Base-by-base conservation (phyloP, 2,329 filamentous ascomycete genomes). In the Pseudogymnoascus sp. region DNA sequence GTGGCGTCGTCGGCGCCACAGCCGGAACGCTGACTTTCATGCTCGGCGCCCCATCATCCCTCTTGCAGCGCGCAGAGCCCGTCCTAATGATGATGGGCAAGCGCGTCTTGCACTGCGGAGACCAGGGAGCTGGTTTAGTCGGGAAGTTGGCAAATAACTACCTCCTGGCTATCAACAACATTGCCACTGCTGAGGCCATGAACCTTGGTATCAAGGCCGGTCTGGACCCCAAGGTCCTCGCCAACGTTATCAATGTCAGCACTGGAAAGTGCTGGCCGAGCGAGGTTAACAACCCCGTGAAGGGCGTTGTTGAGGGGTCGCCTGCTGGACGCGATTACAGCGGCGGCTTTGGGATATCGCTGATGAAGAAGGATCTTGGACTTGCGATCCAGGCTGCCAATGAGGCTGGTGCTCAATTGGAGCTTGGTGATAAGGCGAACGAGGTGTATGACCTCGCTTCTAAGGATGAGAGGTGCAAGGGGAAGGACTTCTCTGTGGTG, bases 141-240 rank as follows among this genome's bases (percentile, higher is more conserved):
- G 95, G 90, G 40, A 99, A 99, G 78, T 82, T 99, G 34, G 93
- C 93, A 62, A 99, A 99, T 78, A 99, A 99, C 77, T 99, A 99
- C 75, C 84, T 97, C 28, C 81, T 99, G 3, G 93, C 93, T 3
- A 86, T 97, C 69, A 96, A 92, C 80, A 99, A 99, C 76, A 92
- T 88, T 64, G 85, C 83, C 3, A 85, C 84, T 2, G 84, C 84
- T 3, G 85, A 88, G 73, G 84, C 85, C 18, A 87, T 88, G 84
- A 84, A 86, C 69, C 74, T 88, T 21, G 85, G 85, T n/a, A 79
- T 86, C 60, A 77, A 76, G 64, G 84, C 81, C 77, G 85, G 85
- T 0, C 75, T 88, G 5, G 84, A 87, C 65, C 78, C 84, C 1
- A 78, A 79, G 69, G 87, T 86, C 6, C 82, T 99, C 1, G 89